Conservation (phyloP, 495 filamentous ascomycete species). For the Aspergillus leporis region DNA sequence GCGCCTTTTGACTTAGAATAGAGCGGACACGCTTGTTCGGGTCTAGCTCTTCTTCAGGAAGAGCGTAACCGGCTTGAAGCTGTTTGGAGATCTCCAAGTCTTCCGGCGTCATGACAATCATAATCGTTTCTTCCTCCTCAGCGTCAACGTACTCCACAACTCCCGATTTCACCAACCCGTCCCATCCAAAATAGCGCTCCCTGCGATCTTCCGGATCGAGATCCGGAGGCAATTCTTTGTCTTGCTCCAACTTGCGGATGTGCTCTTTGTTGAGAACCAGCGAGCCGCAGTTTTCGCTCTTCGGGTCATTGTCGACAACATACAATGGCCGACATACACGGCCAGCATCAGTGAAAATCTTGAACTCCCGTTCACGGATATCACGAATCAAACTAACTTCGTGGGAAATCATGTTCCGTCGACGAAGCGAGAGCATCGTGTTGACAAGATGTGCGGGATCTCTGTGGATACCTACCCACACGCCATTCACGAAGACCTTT, state of each 20-base stretch:
- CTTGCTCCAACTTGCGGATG: conserved; percentile 65
- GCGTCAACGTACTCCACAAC: conserved; percentile 95
- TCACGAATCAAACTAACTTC: conserved; percentile 94
- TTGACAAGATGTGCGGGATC: conserved; percentile 78
- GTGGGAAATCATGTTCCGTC: conserved; percentile 73
- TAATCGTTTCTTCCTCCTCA: conserved; percentile 96
- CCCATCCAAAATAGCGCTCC: conserved; percentile 78
- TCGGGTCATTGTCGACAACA: conserved; percentile 77
- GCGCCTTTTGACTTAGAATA: conserved; percentile 74
- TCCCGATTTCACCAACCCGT: conserved; percentile 75
- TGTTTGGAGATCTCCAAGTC: conserved; percentile 76
- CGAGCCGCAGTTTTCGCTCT: conserved; percentile 68
- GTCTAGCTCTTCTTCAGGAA: conserved; percentile 60
- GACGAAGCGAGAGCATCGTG: conserved; percentile 73
- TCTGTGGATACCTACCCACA: conserved; percentile 88
- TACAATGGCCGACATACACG: conserved; percentile 91
- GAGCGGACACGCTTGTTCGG: conserved; percentile 83
- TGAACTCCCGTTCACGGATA: conserved; percentile 95
- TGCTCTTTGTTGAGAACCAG: conserved; percentile 83
- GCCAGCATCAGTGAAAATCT: conserved; percentile 96
- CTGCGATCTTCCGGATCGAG: conserved; percentile 56
- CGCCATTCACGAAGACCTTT: conserved; percentile 96
- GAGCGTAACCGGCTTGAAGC: conserved; percentile 63
- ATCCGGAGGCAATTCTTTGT: conserved; percentile 61
- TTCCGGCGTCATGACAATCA: conserved; percentile 99